phyloP scores from a whole-genome alignment of 805 yeast genomes.

The Scheffersomyces amazonensis region DNA sequence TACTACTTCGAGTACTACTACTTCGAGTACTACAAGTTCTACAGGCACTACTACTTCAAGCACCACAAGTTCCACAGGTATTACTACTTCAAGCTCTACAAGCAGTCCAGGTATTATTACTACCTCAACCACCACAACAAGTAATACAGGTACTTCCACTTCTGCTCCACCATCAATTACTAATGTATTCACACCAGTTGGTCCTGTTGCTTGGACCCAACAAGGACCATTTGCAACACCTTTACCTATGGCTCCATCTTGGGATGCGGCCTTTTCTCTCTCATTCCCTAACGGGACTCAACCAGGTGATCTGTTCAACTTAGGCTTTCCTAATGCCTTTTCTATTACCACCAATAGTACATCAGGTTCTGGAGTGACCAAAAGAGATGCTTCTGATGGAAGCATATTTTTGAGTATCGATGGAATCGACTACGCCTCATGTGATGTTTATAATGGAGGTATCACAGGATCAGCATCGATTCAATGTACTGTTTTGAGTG shows the following conservation, averaged over 20 bases:
- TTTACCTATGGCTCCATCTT: neutral
- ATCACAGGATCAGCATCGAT: conserved; percentile 1
- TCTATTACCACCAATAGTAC: neutral
- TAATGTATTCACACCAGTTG: neutral
- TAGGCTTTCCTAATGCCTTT: neutral
- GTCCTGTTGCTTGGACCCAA: neutral
- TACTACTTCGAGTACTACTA: neutral
- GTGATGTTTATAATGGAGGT: conserved; percentile 9
- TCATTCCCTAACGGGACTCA: neutral
- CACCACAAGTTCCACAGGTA: neutral
- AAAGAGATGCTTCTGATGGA: neutral
- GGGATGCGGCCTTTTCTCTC: neutral
- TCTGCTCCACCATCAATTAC: neutral
- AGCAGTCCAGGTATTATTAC: too few relatives aligned
- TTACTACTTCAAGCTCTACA: too few relatives aligned
- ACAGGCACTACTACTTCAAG: neutral
- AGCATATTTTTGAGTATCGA: neutral
- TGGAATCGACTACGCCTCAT: conserved; percentile 13
- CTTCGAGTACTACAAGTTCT: neutral
- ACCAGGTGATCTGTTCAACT: neutral
- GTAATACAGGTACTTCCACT: neutral
- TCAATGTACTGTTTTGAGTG: conserved; percentile 12
- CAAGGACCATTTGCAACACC: neutral
- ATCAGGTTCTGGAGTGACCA: neutral
- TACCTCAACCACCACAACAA: neutral